These are phyloP conservation scores for Penicillium diatomitis DNA, from an alignment of 495 filamentous ascomycete genomes.

Conservation along the genomic window DNA sequence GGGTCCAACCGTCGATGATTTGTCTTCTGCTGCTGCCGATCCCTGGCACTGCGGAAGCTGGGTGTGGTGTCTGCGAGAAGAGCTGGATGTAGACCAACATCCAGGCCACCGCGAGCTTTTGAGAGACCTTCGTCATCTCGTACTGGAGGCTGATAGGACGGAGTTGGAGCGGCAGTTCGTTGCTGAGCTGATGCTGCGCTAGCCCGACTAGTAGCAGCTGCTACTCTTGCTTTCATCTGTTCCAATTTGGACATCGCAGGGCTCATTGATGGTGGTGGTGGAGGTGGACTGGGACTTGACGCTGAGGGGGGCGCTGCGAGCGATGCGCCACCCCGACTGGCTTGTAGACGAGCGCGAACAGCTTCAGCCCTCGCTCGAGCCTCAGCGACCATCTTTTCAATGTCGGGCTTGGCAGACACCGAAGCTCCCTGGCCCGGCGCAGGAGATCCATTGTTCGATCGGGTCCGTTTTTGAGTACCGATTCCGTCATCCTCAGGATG, in stretches of 20 bases:
- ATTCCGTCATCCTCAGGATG: conserved; percentile 45
- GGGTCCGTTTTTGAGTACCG: conserved; percentile 47
- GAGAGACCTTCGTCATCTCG: conserved; percentile 41
- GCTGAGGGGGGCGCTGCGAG: conserved; percentile 19
- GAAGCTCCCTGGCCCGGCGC: conserved; percentile 30
- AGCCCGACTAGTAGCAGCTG: conserved; percentile 59
- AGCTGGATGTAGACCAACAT: conserved; percentile 83
- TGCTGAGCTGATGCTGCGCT: conserved; percentile 31
- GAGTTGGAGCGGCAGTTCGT: conserved; percentile 27
- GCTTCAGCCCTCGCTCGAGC: conserved; percentile 53
- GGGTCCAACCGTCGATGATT: conserved; percentile 41
- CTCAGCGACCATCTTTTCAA: conserved; percentile 53
- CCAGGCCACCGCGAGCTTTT: conserved; percentile 65
- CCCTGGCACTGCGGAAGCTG: conserved; percentile 51
- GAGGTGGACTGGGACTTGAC: conserved; percentile 29
- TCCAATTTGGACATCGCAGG: conserved; percentile 43
- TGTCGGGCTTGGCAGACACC: conserved; percentile 40
- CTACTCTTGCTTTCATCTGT: conserved; percentile 75
- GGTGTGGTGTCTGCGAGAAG: conserved; percentile 64
- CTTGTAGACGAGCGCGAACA: conserved; percentile 46
- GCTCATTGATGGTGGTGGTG: conserved; percentile 38
- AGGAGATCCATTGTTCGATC: conserved; percentile 53
- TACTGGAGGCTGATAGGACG: conserved; percentile 29
- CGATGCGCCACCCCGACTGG: conserved; percentile 29
- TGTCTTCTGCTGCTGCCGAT: conserved; percentile 46